Evolutionary conservation across 805 yeast genomes (phyloP).

Genomic region (Kazachstania psychrophila): DNA sequence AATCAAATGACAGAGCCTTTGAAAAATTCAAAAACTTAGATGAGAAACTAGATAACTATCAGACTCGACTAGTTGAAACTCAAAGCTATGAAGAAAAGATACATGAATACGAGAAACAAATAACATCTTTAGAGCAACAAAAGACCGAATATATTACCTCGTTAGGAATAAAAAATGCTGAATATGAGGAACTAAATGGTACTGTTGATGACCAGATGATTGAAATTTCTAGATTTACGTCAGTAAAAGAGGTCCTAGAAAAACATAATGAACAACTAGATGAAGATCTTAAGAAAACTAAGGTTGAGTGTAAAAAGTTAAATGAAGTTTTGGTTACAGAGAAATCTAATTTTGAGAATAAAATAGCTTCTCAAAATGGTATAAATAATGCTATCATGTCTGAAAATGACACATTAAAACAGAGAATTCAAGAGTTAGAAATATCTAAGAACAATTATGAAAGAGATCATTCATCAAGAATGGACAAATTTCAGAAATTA

Average conservation of each 20-base stretch:
- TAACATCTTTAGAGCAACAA: slow-evolving; percentile 17
- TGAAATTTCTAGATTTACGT: slow-evolving; percentile 6
- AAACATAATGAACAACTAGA: slow-evolving; percentile 6
- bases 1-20: too few species aligned
- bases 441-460: slow-evolving; percentile 11
- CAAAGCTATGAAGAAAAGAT: slow-evolving; percentile 15
- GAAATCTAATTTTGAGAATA: slow-evolving; percentile 28
- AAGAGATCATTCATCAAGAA: slow-evolving; percentile 11
- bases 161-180: slow-evolving; percentile 22
- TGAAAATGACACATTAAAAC: slow-evolving; percentile 23
- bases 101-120: slow-evolving; percentile 13
- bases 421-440: slow-evolving; percentile 15
- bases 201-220: slow-evolving; percentile 8
- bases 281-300: slow-evolving; percentile 6
- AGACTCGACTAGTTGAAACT: slow-evolving; percentile 6
- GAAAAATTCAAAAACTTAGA: not conserved
- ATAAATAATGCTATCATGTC: slow-evolving; percentile 25
- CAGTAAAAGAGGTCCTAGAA: slow-evolving; percentile 9
- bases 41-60: slow-evolving; percentile 5
- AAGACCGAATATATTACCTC: slow-evolving; percentile 18
- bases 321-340: slow-evolving; percentile 12
- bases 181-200: slow-evolving; percentile 14
- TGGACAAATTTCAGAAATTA: slow-evolving; percentile 14
- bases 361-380: slow-evolving; percentile 31
- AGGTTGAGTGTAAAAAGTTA: slow-evolving; percentile 10